These are phyloP conservation scores for Helichrysum umbraculigerum DNA, from an alignment of 129 eudicot species.

Conservation along the genomic window DNA sequence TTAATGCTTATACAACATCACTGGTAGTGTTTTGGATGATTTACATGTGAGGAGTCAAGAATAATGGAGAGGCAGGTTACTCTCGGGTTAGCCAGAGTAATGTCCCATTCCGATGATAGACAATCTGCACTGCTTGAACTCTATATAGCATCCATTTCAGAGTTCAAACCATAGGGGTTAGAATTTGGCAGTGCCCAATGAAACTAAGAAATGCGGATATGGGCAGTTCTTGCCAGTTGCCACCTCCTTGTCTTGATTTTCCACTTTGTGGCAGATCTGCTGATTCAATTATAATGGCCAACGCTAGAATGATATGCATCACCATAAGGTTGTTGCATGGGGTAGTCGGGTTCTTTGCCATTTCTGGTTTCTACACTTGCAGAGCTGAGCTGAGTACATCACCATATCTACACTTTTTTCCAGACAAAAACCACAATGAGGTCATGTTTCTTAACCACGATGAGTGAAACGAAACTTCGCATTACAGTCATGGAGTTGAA, in stretches of 20 bases:
- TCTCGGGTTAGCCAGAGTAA: too few relatives aligned
- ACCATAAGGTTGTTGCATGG: background rate
- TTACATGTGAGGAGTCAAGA: background rate
- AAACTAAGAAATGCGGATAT: background rate
- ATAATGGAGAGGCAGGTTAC: background rate
- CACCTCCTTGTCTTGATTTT: background rate
- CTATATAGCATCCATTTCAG: background rate
- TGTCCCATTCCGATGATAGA: background rate
- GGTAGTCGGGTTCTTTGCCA: background rate
- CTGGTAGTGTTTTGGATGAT: background rate
- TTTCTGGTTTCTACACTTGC: background rate
- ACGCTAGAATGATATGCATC: background rate
- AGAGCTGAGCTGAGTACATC: background rate
- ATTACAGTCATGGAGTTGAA: too few relatives aligned
- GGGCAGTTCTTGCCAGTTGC: too few relatives aligned
- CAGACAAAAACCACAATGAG: background rate
- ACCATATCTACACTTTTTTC: background rate
- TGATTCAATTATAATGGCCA: background rate
- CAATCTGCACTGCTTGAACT: background rate
- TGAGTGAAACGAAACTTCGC: too few relatives aligned
- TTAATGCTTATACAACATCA: background rate
- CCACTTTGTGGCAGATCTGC: background rate
- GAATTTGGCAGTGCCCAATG: background rate
- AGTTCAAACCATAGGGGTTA: background rate
- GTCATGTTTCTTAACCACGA: background rate